Percentiles rank a stretch among this genome's conserved stretches.
These are phyloP conservation scores for Bonia amplexicaulis DNA, from an alignment of 176 grass and related monocot genomes.

Conservation along the genomic window DNA sequence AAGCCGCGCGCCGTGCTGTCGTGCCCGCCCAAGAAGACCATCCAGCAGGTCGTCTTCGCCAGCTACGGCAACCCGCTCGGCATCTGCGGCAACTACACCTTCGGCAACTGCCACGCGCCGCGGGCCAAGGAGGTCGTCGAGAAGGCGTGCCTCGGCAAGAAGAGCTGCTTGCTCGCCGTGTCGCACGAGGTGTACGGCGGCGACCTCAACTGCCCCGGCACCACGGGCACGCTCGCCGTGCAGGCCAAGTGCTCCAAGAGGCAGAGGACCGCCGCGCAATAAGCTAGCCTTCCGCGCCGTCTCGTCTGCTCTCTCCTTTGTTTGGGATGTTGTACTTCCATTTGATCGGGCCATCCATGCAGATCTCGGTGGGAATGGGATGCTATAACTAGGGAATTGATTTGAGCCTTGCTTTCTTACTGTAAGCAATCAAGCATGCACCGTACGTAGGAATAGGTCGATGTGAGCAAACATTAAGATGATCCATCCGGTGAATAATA, in stretches of 20 bases:
- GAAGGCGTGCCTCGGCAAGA: slow-evolving; percentile 74
- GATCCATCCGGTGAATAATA: slow-evolving; percentile 11
- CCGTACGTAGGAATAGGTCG: slow-evolving; percentile 2
- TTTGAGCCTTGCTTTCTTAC: background rate
- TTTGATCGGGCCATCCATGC: background rate
- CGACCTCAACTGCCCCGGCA: slow-evolving; percentile 62
- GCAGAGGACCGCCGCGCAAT: slow-evolving; percentile 27
- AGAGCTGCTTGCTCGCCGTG: slow-evolving; percentile 43
- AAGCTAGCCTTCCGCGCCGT: background rate
- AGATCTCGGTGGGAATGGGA: background rate
- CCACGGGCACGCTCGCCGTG: slow-evolving; percentile 64
- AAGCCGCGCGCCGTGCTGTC: slow-evolving; percentile 32
- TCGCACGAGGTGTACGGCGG: slow-evolving; percentile 49
- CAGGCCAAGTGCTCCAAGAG: slow-evolving; percentile 90
- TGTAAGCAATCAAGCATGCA: background rate
- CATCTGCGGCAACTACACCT: slow-evolving; percentile 77
- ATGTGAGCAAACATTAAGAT: slow-evolving; percentile 27
- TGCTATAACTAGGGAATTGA: background rate
- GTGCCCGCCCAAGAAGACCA: slow-evolving; percentile 61
- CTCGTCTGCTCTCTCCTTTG: background rate
- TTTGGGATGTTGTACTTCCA: slow-evolving; percentile 20
- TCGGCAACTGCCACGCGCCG: slow-evolving; percentile 63
- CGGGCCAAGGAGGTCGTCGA: slow-evolving; percentile 38
- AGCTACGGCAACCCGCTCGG: slow-evolving; percentile 82
- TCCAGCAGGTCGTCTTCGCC: slow-evolving; percentile 66